phyloP scores from a whole-genome alignment of 768 basidiomycete genomes.

The Rhodotorula taiwanensis region DNA sequence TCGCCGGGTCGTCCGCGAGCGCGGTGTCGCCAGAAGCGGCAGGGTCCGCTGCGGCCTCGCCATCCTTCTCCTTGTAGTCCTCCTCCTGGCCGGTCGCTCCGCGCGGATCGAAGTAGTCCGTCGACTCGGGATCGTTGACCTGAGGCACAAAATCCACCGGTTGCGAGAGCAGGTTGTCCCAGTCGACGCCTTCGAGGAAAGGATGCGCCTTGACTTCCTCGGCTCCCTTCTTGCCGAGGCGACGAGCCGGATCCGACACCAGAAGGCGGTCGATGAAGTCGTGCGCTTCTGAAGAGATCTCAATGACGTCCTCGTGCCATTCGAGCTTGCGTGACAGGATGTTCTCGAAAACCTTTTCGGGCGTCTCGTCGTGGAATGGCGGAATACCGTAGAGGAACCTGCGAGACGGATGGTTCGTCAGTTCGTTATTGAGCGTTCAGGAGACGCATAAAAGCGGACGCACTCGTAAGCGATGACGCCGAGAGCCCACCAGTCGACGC shows the following conservation, averaged over 20 bases:
- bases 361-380: constrained; percentile 94
- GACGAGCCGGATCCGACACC: constrained; percentile 66
- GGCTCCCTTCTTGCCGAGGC: constrained; percentile 79
- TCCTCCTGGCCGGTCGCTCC: constrained; percentile 61
- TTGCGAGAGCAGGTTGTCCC: constrained; percentile 69
- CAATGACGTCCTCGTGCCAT: constrained; percentile 74
- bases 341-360: constrained; percentile 96
- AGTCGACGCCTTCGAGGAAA: constrained; percentile 83
- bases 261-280: constrained; percentile 85
- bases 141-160: constrained; percentile 70
- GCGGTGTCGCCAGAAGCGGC: constrained; percentile 1
- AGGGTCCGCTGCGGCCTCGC: constrained; percentile 48
- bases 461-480: constrained; percentile 96
- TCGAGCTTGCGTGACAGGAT: constrained; percentile 88
- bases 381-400: constrained; percentile 81
- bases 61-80: constrained; percentile 77
- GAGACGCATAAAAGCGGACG: not conserved
- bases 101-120: constrained; percentile 98
- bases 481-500: constrained; percentile 99
- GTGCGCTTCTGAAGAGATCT: constrained; percentile 65
- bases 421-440: not conserved
- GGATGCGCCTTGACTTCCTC: constrained; percentile 88
- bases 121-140: constrained; percentile 90
- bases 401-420: no score
- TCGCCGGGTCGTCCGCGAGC: constrained; percentile 46